Evolutionary conservation across 2,329 filamentous ascomycete species (phyloP), one percentile per base, ranked within the genome.

Genomic region (Exophiala dermatitidis): DNA sequence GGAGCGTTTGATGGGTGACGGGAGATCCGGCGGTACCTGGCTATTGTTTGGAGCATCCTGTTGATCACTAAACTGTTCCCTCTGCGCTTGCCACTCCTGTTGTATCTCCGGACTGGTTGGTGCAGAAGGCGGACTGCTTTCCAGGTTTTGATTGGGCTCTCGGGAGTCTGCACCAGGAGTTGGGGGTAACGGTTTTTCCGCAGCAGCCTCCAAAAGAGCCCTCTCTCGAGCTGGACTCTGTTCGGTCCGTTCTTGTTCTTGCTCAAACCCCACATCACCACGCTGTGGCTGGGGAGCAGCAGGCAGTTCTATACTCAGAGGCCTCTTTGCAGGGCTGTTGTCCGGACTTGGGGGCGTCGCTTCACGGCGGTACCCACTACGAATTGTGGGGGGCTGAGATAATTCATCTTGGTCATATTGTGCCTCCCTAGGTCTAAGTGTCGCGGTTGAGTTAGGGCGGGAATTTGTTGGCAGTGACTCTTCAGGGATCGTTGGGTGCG

Each of bases 241-340:
- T 48, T 10, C 28, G n/a, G 34, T 31, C 33, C 29, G 7, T 2
- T 45, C 46, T 29, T 33, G 32, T 2, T 43, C 41, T 3, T 12
- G 41, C 9, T 53, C 46, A 32, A 43, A n/a, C 6, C 50, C 46
- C 29, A 76, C 53, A 34, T 74, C 69, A 36, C 71, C 78, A 41
- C 72, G 65, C 50, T 75, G 72, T 33, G 73, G 73, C 41, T 70
- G 57, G 12, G 71, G 66, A 48, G 68, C 49, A 26, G 61, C 56
- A 19, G 69, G 70, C 19, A 68, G 70, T 5, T 74, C 69, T 42
- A 74, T 74, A 33, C 84, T 63, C 26, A 73, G 71, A 3, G 81
- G 80, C 32, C 74, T 78, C 45, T 77, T 77, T n/a, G 80, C 81
- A 32, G 82, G 81, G 53, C 80, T 84, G 43, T 81, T 81, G 41